These are phyloP conservation scores for Dioszegia hungarica DNA, from an alignment of 768 basidiomycete species.

Conservation along the genomic window DNA sequence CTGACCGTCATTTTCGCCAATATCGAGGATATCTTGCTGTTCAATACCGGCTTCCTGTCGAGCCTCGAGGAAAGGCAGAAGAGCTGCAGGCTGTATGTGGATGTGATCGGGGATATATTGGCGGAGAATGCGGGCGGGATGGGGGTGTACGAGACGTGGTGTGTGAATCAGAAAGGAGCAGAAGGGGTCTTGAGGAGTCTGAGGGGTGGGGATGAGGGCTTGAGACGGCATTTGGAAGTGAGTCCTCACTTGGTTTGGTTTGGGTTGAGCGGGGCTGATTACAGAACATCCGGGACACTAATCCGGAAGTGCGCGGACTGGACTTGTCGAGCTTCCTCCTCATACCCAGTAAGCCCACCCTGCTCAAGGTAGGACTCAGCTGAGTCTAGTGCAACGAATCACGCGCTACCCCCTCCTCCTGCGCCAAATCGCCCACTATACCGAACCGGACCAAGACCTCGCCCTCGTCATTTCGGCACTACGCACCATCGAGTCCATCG, in stretches of 20 bases:
- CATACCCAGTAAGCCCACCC: constrained; percentile 67
- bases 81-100: constrained; percentile 83
- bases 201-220: constrained; percentile 62
- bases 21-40: constrained; percentile 82
- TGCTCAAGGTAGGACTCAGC: not conserved
- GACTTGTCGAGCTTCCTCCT: constrained; percentile 88
- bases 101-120: constrained; percentile 80
- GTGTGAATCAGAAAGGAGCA: constrained; percentile 77
- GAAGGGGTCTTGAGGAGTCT: constrained; percentile 71
- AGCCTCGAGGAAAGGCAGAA: constrained; percentile 87
- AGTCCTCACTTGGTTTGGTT: constrained; percentile 1
- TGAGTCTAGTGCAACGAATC: constrained; percentile 78
- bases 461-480: constrained; percentile 58
- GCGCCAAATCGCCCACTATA: constrained; percentile 66
- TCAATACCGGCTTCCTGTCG: constrained; percentile 81
- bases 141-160: constrained; percentile 80
- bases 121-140: constrained; percentile 69
- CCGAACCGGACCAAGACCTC: constrained; percentile 63
- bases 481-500: constrained; percentile 64
- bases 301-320: constrained; percentile 67
- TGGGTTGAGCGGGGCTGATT: not conserved
- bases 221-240: constrained; percentile 67
- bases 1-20: constrained; percentile 83
- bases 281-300: constrained; percentile 69
- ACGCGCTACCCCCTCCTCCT: constrained; percentile 90